Evolutionary conservation across 148 eudicot genomes (phyloP), one percentile per base, ranked within the genome.

Genomic region (Rhododendron mucronatum): DNA sequence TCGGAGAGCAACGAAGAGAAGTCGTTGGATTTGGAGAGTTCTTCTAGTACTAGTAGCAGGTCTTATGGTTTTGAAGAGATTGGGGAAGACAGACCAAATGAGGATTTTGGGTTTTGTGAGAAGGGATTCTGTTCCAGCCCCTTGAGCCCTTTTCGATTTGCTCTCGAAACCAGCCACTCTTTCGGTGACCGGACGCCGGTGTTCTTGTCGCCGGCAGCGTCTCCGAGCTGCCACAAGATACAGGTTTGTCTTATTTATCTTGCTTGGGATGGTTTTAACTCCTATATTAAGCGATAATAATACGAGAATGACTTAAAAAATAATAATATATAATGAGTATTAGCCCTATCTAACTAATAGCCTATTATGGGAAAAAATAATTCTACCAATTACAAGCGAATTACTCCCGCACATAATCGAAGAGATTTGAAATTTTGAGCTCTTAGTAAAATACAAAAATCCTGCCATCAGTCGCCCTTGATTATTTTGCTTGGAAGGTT

Each of bases 131-230:
- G 96, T 69, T 88, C 89, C 8, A 92, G 94, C 82, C 94, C 93
- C 18, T 57, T 88, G 15, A 93, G 95, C 88, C 98, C 98, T 8
- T 95, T 95, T 47, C 90, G 92, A 16, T 92, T 95, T 88, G 84
- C 92, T 45, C 90, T 94, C 35, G 91, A 87, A 9, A 78, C 53
- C 11, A 91, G 91, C 85, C 90, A 94, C 18, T 91, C 92, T 30
- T 85, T 91, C 77, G 92, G 88, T 84, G 86, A 57, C 30, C 87
- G 90, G 76, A 91, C 95, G 20, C 92, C 95, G 84, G 85, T 83
- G 7, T 88, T 91, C n/a, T 89, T 83, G 21, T 89, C 94, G 20
- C 98, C 95, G 88, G 89, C 91, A 5, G 80, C 90, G 8, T 96
- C 98, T 84, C 95, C 99, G 20, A 71, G 73, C 73, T 90, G 90